phyloP scores from a whole-genome alignment of 169 alveolate genomes.

The Gregarina niphandrodes region DNA sequence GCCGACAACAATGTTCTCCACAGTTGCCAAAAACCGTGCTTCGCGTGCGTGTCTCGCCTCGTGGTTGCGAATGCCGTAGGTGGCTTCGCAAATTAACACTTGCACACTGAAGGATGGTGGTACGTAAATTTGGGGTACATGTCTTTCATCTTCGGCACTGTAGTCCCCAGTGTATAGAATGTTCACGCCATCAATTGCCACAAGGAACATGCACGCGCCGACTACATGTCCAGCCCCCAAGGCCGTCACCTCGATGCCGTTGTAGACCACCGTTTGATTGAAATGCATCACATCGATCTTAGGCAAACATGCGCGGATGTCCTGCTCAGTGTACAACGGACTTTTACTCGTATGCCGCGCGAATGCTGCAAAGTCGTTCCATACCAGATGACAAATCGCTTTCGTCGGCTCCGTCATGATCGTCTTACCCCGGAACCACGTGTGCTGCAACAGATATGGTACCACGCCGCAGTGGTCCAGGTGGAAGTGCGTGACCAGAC shows the following conservation, averaged over 20 bases:
- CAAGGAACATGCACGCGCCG: constrained; percentile 96
- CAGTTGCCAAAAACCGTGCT: constrained; percentile 52
- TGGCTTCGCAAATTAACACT: constrained; percentile 84
- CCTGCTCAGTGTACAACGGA: constrained; percentile 64
- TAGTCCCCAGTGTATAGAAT: constrained; percentile 96
- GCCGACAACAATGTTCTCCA: constrained; percentile 36
- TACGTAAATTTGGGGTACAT: background rate
- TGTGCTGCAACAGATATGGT: constrained; percentile 71
- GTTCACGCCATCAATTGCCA: constrained; percentile 76
- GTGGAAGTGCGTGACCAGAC: constrained; percentile 88
- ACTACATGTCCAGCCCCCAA: constrained; percentile 95
- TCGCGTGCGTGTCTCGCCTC: constrained; percentile 81
- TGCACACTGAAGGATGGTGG: constrained; percentile 41
- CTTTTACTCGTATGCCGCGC: constrained; percentile 25
- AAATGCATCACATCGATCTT: constrained; percentile 65
- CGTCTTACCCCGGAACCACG: constrained; percentile 69
- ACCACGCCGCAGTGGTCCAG: constrained; percentile 92
- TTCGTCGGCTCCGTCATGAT: constrained; percentile 87
- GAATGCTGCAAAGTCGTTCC: constrained; percentile 22
- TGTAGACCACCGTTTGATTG: constrained; percentile 61
- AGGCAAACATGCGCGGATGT: constrained; percentile 57
- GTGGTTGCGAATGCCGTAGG: constrained; percentile 88
- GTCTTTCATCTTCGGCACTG: constrained; percentile 71
- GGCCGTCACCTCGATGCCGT: constrained; percentile 70
- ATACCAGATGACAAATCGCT: constrained; percentile 69